Evolutionary conservation across 176 grass and related monocot genomes (phyloP), one percentile per base, ranked within the genome.

Genomic region (Oryza australiensis): DNA sequence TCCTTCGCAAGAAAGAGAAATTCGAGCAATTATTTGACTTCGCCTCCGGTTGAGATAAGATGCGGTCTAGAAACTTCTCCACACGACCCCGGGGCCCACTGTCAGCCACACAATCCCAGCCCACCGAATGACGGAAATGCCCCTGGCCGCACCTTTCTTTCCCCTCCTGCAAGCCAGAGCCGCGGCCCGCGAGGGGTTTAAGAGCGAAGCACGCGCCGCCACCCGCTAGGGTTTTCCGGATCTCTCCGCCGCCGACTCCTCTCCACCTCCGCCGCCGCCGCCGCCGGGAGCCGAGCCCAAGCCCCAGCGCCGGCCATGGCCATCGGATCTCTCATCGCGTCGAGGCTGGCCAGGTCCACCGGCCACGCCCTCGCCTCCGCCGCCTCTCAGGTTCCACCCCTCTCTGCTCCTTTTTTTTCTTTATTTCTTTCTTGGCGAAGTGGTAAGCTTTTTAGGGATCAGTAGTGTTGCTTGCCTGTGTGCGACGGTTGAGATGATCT

Each of bases 321-420:
- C 64, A 92, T 93, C 41, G 90, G 90, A 45, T 89, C 91, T 20
- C 89, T 98, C 77, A 46, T 98, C 62, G 76, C 89, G 6, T 94
- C 92, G 22, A 86, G 93, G 84, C 70, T 95, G 80, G 85, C 90
- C 74, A 83, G 93, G 85, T 90, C 90, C 64, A 37, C 90, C 64
- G 34, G 76, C 79, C 72, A 55, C 4, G 77, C 66, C 81, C 69
- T 91, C 66, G 33, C 88, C 43, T 86, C 87, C 29, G 32, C 91
- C 27, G 42, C 88, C 63, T 81, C 87, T 59, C 89, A 98, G 96
- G 96, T 98, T 10, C 37, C 18, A 11, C 11, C 46, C 22, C 37
- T 32, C 22, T 62, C 4, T 40, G 28, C 55, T 23, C 57, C n/a
- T 27, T 5, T 1, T 75, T 9, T 7, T 78, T 32, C 15, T n/a